phyloP scores from a whole-genome alignment of 257 asterid species.

The Przewalskia tangutica region DNA sequence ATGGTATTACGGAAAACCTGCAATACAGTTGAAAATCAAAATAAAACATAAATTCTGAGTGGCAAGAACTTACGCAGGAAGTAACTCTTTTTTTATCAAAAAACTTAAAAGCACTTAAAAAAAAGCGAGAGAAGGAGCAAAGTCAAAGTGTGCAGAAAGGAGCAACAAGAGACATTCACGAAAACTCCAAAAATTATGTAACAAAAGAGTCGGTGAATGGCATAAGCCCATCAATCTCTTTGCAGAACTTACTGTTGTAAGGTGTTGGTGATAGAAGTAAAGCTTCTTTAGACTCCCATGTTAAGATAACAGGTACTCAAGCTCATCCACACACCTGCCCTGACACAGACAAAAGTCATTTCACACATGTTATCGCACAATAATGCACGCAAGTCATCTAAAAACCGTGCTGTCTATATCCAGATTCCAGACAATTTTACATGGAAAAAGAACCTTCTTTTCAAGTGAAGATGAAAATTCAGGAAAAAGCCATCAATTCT shows the following conservation, averaged over 20 bases:
- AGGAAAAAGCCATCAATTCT: background rate
- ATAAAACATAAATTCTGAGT: constrained; percentile 4
- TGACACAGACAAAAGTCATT: constrained; percentile 16
- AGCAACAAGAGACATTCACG: background rate
- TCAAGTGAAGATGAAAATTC: background rate
- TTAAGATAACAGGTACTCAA: constrained; percentile 76
- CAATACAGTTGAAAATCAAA: constrained; percentile 17
- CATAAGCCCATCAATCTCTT: background rate
- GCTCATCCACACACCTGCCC: constrained; percentile 96
- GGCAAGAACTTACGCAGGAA: background rate
- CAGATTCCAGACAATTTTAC: background rate
- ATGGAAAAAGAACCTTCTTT: background rate
- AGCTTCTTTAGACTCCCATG: constrained; percentile 91
- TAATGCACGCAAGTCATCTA: constrained; percentile 4
- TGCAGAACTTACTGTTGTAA: constrained; percentile 63
- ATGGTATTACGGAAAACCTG: constrained; percentile 97
- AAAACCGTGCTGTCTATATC: background rate
- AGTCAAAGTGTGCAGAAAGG: background rate
- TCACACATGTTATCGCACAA: constrained; percentile 9
- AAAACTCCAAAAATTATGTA: background rate
- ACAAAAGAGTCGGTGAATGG: background rate
- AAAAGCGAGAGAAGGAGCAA: constrained; percentile 1
- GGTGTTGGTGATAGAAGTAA: constrained; percentile 96
- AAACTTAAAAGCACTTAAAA: background rate
- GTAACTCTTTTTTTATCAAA: background rate